Conservation (phyloP, 2,329 filamentous ascomycete species). For the Erysiphe neolycopersici region DNA sequence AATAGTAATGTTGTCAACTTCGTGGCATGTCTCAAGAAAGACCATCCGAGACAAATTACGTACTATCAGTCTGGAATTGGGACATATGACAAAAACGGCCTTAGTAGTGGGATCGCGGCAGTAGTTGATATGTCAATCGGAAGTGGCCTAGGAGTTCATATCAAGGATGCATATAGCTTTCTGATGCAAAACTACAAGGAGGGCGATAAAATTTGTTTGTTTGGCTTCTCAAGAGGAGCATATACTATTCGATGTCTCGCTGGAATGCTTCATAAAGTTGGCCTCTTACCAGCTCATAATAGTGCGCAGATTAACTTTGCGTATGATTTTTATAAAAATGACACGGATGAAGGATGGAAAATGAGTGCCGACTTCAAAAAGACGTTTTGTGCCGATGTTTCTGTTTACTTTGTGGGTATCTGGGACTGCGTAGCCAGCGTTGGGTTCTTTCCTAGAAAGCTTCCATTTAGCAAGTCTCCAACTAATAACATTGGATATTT, state of each 20-base stretch:
- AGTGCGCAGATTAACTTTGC: constrained; percentile 20
- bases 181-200: constrained; percentile 22
- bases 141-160: constrained; percentile 17
- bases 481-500: constrained; percentile 16
- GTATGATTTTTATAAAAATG: constrained; percentile 19
- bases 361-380: constrained; percentile 18
- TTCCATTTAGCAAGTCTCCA: constrained; percentile 16
- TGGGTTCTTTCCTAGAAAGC: constrained; percentile 16
- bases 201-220: constrained; percentile 21
- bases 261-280: constrained; percentile 19
- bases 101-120: constrained; percentile 16
- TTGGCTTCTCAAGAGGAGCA: constrained; percentile 22
- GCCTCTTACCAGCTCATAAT: constrained; percentile 34
- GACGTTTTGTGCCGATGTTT: constrained; percentile 19
- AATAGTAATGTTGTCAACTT: constrained; percentile 21
- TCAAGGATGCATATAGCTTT: constrained; percentile 18
- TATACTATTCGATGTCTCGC: constrained; percentile 24
- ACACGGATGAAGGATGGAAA: constrained; percentile 15
- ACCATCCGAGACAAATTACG: constrained; percentile 15
- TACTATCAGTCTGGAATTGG: constrained; percentile 21
- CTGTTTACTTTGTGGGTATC: constrained; percentile 18
- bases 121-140: constrained; percentile 19
- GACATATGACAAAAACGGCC: constrained; percentile 17
- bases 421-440: constrained; percentile 19
- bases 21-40: constrained; percentile 18